phyloP scores from a whole-genome alignment of 441 rosid species.

The Mallotus repandus region DNA sequence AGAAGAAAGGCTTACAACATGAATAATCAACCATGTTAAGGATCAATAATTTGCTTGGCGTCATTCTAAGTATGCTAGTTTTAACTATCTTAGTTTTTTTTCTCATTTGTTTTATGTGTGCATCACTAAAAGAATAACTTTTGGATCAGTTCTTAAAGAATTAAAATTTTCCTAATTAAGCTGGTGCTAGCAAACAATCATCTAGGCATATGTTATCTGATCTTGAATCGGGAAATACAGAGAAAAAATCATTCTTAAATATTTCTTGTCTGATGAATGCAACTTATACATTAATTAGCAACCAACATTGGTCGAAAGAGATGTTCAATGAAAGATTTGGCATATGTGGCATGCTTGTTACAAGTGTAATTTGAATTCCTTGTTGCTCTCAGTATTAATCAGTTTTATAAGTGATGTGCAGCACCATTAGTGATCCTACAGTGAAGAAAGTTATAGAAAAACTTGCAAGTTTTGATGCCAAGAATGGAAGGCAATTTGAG shows the following conservation, averaged over 20 bases:
- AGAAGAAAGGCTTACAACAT: conserved; percentile 57
- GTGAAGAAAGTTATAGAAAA: conserved; percentile 99
- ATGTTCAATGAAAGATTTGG: conserved; percentile 90
- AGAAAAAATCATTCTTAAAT: conserved; percentile 69
- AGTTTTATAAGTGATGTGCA: conserved; percentile 99
- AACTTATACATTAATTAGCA: conserved; percentile 83
- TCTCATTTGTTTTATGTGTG: not conserved
- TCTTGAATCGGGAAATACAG: conserved; percentile 40
- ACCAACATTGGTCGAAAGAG: conserved; percentile 87
- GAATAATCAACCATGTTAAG: too few species aligned
- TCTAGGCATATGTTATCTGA: conserved; percentile 34
- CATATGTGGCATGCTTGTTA: conserved; percentile 84
- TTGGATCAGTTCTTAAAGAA: conserved; percentile 9
- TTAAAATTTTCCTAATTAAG: conserved; percentile 10
- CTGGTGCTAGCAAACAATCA: conserved; percentile 17
- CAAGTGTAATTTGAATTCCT: conserved; percentile 95
- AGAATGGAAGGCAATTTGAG: conserved; percentile 95
- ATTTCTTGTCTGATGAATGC: conserved; percentile 92
- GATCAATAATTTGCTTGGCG: too few species aligned
- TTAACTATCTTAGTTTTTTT: not conserved
- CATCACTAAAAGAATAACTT: not conserved
- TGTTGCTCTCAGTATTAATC: conserved; percentile 97
- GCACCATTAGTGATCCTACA: conserved; percentile 80
- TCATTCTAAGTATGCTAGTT: too few species aligned
- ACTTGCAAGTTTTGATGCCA: conserved; percentile 97